Base-by-base conservation (phyloP, 2,329 filamentous ascomycete genomes). In the Colletotrichum chlorophyti region DNA sequence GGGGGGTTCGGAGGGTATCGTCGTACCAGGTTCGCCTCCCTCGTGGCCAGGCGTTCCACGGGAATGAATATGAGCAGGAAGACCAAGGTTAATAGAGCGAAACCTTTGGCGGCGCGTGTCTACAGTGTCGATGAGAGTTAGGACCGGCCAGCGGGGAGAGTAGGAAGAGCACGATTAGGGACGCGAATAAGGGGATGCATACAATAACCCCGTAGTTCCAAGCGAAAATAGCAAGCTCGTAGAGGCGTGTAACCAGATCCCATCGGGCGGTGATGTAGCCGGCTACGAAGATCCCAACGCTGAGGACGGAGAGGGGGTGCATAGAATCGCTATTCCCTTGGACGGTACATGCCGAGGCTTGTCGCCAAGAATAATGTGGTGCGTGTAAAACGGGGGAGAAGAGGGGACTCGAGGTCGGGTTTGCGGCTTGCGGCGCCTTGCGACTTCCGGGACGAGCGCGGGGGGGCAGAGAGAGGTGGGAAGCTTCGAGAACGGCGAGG, bases 201-300 rank as follows among this genome's bases (percentile, higher is more conserved):
- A 96, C 93, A 73, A 98, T 90, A 69, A 99, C 95, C 72, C 94
- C 93, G 91, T 98, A 91, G 76, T 98, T 91, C 93, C 93, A 97
- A 66, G 96, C 95, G 75, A 98, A 99, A 65, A 97, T 90, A 66
- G 92, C 91, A 69, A 99, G 87, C 78, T 99, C 94, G 89, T 97
- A 97, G 69, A 98, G 84, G 70, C 93, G 89, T 68, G 94, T 97
- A 66, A 97, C 93, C 63, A 99, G 88, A 79, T 98, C 95, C 93
- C 95, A 99, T 83, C 95, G 91, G 73, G 95, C 95, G 79, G 95
- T 99, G 76, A 94, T 98, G 84, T 99, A 99, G 77, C 95, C 95
- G 80, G 95, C 94, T 84, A 98, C 90, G 82, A 99, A 99, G 81
- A 99, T 97, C 79, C 91, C 93, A 79, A 97, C 88, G 71, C 93